Evolutionary conservation across 331 rosid genomes (phyloP), one percentile per base, ranked within the genome.

Genomic region (Telfairia occidentalis): DNA sequence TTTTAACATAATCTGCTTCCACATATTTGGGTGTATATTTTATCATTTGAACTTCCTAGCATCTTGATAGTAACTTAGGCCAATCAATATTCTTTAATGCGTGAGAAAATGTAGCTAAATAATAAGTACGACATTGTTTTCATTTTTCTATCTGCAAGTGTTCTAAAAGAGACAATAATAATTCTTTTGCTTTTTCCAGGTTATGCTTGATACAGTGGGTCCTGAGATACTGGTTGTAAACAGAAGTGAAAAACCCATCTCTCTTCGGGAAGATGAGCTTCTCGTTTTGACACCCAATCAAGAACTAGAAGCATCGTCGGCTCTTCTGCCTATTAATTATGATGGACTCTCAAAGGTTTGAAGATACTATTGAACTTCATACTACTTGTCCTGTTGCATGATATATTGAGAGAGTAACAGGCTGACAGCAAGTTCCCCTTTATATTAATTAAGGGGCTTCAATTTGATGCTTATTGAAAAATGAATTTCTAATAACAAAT

Each of bases 181-280:
- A n/a, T 7, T 76, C 16, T 76, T 76, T 37, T 76, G 34, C 72
- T 21, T 30, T 79, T 74, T 74, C 46, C 85, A 94, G 96, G 89
- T 91, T 82, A 94, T 94, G 97, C 85, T 94, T 87, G 97, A 94
- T 82, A 94, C 98, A 0, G 96, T 86, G 50, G 98, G 97, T 30
- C 88, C 98, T 5, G 98, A 94, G 88, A 77, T 94, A 92, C 96
- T 91, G 89, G 97, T 94, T 78, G 84, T 87, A 29, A 94, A 94
- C 81, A 90, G 75, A 82, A 81, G 82, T 13, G 96, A 81, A 85
- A 83, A 82, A 42, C 34, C 97, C 9, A 90, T 94, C 81, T 78
- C 95, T 5, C 96, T 91, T 76, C 60, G 71, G 80, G 89, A 77
- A 59, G 82, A 87, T 83, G 92, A 48, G 42, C 71, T 81, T 76